A percentile compares a stretch with the other conserved stretches of the same genome.
Conservation (phyloP, 495 filamentous ascomycete species). For the Durotheca rogersii region DNA sequence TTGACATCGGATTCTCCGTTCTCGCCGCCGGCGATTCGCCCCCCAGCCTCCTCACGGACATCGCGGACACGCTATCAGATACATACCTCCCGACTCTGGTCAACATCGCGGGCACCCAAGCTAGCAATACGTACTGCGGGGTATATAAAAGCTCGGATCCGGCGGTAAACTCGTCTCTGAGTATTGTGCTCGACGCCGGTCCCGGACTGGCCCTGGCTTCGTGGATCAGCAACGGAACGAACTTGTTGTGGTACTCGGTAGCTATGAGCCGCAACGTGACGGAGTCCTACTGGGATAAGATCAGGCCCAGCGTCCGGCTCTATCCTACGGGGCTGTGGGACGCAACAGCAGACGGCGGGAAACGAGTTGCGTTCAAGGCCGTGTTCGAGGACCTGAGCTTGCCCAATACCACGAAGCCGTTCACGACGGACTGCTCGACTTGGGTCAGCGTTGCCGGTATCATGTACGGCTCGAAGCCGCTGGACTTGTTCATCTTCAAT, state of each 20-base stretch:
- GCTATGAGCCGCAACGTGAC: conserved; percentile 35
- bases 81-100: conserved; percentile 42
- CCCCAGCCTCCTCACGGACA: conserved; percentile 30
- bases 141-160: conserved; percentile 36
- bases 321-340: conserved; percentile 47
- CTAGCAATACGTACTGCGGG: conserved; percentile 38
- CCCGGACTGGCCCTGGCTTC: conserved; percentile 47
- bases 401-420: conserved; percentile 24
- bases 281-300: conserved; percentile 22
- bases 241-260: conserved; percentile 39
- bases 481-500: conserved; percentile 49
- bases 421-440: conserved; percentile 40
- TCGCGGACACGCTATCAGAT: conserved; percentile 40
- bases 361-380: conserved; percentile 42
- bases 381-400: conserved; percentile 42
- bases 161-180: conserved; percentile 42
- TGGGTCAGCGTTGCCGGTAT: conserved; percentile 42
- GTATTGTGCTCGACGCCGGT: conserved; percentile 38
- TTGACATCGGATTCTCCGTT: conserved; percentile 55
- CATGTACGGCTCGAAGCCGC: conserved; percentile 40
- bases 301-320: conserved; percentile 36
- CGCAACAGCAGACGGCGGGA: conserved; percentile 31
- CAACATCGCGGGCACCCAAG: conserved; percentile 39
- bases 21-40: conserved; percentile 48
- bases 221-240: conserved; percentile 54